These are phyloP conservation scores for Aspergillus costaricaensis DNA, from an alignment of 2,329 filamentous ascomycete species.

Conservation along the genomic window DNA sequence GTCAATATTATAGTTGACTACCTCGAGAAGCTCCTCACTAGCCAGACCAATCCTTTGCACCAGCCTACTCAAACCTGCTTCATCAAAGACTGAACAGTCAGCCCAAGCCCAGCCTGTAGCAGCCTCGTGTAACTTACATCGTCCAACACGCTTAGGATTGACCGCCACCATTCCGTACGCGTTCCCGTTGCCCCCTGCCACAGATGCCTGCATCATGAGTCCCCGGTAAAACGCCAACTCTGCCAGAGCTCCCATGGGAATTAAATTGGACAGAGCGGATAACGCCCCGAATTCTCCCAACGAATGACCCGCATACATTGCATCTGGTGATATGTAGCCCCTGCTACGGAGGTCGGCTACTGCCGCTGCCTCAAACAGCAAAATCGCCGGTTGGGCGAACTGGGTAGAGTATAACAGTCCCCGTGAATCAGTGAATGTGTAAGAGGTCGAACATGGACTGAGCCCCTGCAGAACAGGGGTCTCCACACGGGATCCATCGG, in stretches of 20 bases:
- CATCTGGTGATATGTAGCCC: slow-evolving; percentile 88
- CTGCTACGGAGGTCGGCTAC: slow-evolving; percentile 97
- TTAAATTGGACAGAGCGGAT: slow-evolving; percentile 88
- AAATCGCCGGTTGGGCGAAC: slow-evolving; percentile 93
- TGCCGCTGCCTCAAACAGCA: slow-evolving; percentile 96
- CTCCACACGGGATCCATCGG: slow-evolving; percentile 72
- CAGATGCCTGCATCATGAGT: slow-evolving; percentile 96
- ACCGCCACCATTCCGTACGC: slow-evolving; percentile 24
- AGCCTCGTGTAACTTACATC: slow-evolving; percentile 10
- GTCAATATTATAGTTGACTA: slow-evolving; percentile 85
- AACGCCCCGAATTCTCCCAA: slow-evolving; percentile 95
- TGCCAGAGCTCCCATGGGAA: slow-evolving; percentile 93
- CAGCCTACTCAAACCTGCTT: slow-evolving; percentile 88
- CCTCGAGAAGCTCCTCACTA: slow-evolving; percentile 90
- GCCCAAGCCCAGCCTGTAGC: not conserved
- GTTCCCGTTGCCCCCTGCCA: slow-evolving; percentile 88
- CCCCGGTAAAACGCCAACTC: slow-evolving; percentile 98
- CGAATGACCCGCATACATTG: slow-evolving; percentile 93
- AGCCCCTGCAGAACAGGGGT: slow-evolving; percentile 93
- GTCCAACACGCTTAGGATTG: slow-evolving; percentile 22
- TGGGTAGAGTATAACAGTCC: slow-evolving; percentile 93
- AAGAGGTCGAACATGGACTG: slow-evolving; percentile 75
- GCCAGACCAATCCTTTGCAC: slow-evolving; percentile 88
- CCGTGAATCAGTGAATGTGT: slow-evolving; percentile 93
- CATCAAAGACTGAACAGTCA: slow-evolving; percentile 87